Conservation (phyloP, 2,329 filamentous ascomycete species). For the Colletotrichum sublineola region DNA sequence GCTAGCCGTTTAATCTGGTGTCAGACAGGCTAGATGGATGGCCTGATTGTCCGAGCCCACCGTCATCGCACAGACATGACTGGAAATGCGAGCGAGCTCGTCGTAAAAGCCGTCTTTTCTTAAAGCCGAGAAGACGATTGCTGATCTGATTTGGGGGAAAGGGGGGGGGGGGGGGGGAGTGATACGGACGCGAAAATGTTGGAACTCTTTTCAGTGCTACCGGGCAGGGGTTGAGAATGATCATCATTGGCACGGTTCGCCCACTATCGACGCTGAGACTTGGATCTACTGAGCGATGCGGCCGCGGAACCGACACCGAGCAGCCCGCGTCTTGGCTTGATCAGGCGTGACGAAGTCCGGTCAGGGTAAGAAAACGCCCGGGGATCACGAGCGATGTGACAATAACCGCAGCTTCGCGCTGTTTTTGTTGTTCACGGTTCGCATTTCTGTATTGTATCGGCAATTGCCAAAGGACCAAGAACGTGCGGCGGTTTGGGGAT, state of each 20-base stretch:
- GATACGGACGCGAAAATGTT: background rate
- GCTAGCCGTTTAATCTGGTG: conserved; percentile 4
- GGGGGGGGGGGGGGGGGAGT: no score
- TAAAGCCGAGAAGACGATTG: background rate
- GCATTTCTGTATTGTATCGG: conserved; percentile 2
- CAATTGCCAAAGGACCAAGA: conserved; percentile 6
- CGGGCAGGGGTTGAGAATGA: background rate
- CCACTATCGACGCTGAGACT: background rate
- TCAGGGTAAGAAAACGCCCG: conserved; percentile 15
- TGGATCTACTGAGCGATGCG: background rate
- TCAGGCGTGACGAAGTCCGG: conserved; percentile 14
- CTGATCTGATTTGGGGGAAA: background rate
- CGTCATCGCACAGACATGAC: conserved; percentile 20
- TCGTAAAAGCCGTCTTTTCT: background rate
- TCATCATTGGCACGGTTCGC: background rate
- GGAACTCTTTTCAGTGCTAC: background rate
- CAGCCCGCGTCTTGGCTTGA: conserved; percentile 19
- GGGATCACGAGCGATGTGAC: conserved; percentile 18
- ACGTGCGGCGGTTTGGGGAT: no score
- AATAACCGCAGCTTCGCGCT: background rate
- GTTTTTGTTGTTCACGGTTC: no score
- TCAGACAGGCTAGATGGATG: conserved; percentile 17
- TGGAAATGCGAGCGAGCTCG: conserved; percentile 11
- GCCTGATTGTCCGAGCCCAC: conserved; percentile 33
- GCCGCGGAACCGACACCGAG: conserved; percentile 2